Base-by-base conservation (phyloP, 1,284 basidiomycete genomes). In the Rhodotorula mucilaginosa region DNA sequence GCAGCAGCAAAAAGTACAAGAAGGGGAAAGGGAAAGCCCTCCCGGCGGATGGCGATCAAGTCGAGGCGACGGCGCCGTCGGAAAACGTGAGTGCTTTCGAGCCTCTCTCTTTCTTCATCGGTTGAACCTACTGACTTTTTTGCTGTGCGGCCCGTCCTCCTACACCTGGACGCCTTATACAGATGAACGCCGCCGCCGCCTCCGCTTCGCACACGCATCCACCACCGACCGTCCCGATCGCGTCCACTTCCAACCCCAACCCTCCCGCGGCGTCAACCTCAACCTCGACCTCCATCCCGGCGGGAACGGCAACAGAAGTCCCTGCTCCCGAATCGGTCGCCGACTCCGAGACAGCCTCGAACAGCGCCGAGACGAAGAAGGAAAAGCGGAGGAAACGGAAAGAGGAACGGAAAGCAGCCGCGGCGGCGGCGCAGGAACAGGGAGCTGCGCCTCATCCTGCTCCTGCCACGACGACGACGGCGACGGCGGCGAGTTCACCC, bases 1-100 rank as follows among this genome's bases (percentile, higher is more conserved):
- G 26, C 4, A 44, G 64, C 48, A 57, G 58, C 21, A 48, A 65
- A 12, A 54, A 61, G 62, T 52, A 67, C 26, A 51, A 48, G 58
- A 54, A 62, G 61, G 58, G 46, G 21, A 61, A 61, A 61, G 61
- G 51, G n/a, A 62, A 57, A 31, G 54, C 26, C 8, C 39, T 44
- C 39, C 8, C 39, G 39, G 57, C 19, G 44, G 44, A 44, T 19
- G 2, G 34, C 34, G 57, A 23, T 2, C 39, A 44, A 34, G 34
- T 10, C 39, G 39, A 44, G 39, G 12, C 39, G 39, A 44, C 34
- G 39, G 39, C 39, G 12, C 10, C 12, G 12, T 8, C 39, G 10
- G 39, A 44, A 13, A 44, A 44, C 39, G 39, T 44, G 39, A 44
- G 39, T 44, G 12, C 26, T 26, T 5, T 10, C 10, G 39, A 10